phyloP scores from a whole-genome alignment of 2,329 filamentous ascomycete genomes.

The Exophiala alcalophila region DNA sequence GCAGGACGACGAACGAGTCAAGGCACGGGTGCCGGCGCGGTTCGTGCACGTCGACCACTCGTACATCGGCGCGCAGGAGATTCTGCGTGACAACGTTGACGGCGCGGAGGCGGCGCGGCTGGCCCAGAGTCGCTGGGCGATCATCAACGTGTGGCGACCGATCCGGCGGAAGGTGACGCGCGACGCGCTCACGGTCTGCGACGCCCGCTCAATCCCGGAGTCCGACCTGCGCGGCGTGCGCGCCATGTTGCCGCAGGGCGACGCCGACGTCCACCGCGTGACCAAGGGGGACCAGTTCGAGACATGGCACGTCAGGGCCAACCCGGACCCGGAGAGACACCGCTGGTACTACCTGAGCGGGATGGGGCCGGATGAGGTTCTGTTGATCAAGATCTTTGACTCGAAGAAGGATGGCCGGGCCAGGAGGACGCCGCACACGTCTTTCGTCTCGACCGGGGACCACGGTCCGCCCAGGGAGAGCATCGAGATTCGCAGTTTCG shows the following conservation, averaged over 20 bases:
- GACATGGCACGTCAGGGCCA: conserved; percentile 45
- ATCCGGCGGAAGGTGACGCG: conserved; percentile 46
- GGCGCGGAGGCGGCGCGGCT: conserved; percentile 32
- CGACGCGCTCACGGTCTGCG: conserved; percentile 54
- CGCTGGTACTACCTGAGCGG: conserved; percentile 53
- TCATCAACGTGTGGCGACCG: conserved; percentile 53
- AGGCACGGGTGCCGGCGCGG: conserved; percentile 42
- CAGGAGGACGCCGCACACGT: conserved; percentile 52
- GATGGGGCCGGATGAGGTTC: conserved; percentile 52
- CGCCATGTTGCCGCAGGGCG: conserved; percentile 43
- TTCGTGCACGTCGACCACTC: conserved; percentile 52
- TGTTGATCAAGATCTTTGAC: conserved; percentile 62
- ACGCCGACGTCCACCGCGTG: background rate
- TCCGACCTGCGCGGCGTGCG: conserved; percentile 48
- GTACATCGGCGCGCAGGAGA: conserved; percentile 42
- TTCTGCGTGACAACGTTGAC: conserved; percentile 41
- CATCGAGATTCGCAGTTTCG: conserved; percentile 51
- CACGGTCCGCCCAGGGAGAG: conserved; percentile 47
- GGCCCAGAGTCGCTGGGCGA: conserved; percentile 43
- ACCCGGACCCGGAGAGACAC: conserved; percentile 40
- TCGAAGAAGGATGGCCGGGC: conserved; percentile 52
- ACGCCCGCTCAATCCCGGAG: conserved; percentile 50
- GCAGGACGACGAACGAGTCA: conserved; percentile 32
- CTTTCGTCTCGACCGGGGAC: conserved; percentile 51
- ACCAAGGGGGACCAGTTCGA: conserved; percentile 42